Conservation (phyloP, 306 rosid genomes). For the Vigna radiata region DNA sequence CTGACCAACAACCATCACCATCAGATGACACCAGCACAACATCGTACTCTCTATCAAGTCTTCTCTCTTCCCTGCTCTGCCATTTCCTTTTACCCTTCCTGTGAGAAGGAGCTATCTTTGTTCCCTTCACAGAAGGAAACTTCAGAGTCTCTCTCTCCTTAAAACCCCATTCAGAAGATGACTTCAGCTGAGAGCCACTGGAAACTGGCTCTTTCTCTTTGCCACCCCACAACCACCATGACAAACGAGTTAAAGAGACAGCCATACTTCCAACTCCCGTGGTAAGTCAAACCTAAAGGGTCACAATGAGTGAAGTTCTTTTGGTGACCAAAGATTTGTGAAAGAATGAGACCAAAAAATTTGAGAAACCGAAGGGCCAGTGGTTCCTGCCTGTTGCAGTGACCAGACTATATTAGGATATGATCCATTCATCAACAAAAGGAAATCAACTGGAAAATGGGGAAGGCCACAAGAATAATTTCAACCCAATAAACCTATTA, state of each 20-base stretch:
- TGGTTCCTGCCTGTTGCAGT: slow-evolving; percentile 80
- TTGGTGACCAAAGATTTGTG: slow-evolving; percentile 37
- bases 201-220: slow-evolving; percentile 72
- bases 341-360: slow-evolving; percentile 44
- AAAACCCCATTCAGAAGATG: slow-evolving; percentile 67
- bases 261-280: slow-evolving; percentile 61
- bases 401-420: slow-evolving; percentile 69
- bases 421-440: slow-evolving; percentile 50
- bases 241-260: slow-evolving; percentile 71
- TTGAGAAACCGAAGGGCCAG: slow-evolving; percentile 50
- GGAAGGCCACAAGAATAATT: slow-evolving; percentile 33
- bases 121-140: slow-evolving; percentile 62
- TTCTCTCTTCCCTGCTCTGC: slow-evolving; percentile 79
- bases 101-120: slow-evolving; percentile 57
- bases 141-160: slow-evolving; percentile 68
- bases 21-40: slow-evolving; percentile 85
- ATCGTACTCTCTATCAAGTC: slow-evolving; percentile 77
- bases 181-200: slow-evolving; percentile 56
- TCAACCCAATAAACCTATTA: slow-evolving; percentile 48
- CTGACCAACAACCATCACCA: slow-evolving; percentile 68
- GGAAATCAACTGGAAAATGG: slow-evolving; percentile 32
- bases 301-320: slow-evolving; percentile 37
- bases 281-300: slow-evolving; percentile 25
- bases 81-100: slow-evolving; percentile 70
- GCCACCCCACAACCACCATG: slow-evolving; percentile 79